A percentile compares a stretch with the other conserved stretches of the same genome.
Evolutionary conservation across 371 early-diverging fungal genomes (phyloP).

Genomic region (Mucor indicus): DNA sequence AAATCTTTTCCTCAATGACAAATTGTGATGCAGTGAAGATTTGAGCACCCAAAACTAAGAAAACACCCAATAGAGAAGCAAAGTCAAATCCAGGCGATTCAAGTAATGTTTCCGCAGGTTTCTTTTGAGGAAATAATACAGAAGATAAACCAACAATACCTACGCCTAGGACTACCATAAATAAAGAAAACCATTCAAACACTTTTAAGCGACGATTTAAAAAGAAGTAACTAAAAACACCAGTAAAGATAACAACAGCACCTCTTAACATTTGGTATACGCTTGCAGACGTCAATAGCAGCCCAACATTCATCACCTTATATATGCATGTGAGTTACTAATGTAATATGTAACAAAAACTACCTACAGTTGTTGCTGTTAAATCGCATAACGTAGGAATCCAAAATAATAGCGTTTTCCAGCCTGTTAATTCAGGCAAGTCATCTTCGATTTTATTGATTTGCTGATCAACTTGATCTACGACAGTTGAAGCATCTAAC

Average conservation of each 20-base stretch:
- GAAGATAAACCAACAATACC: slow-evolving; percentile 83
- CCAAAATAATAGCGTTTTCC: slow-evolving; percentile 71
- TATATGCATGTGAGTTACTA: neutral
- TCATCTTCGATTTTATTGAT: slow-evolving; percentile 8
- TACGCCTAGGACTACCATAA: slow-evolving; percentile 80
- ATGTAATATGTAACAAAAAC: neutral
- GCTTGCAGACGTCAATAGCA: slow-evolving; percentile 88
- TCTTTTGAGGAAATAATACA: slow-evolving; percentile 47
- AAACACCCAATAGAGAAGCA: slow-evolving; percentile 66
- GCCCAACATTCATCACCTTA: slow-evolving; percentile 90
- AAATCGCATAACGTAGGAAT: slow-evolving; percentile 92
- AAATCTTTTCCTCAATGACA: slow-evolving; percentile 92
- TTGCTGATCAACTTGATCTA: slow-evolving; percentile 35
- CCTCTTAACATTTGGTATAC: slow-evolving; percentile 98
- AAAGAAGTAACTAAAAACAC: slow-evolving; percentile 81
- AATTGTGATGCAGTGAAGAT: slow-evolving; percentile 91
- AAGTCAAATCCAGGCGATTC: slow-evolving; percentile 17
- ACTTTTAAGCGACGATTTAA: slow-evolving; percentile 70
- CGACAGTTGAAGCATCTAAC: slow-evolving; percentile 32
- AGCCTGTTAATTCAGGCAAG: slow-evolving; percentile 52
- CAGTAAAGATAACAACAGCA: slow-evolving; percentile 92
- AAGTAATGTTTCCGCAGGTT: slow-evolving; percentile 8
- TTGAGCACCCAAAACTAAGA: slow-evolving; percentile 86
- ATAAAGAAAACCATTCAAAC: slow-evolving; percentile 82
- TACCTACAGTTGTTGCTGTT: slow-evolving; percentile 80